Conservation (phyloP, 352 stramenopile species). For the Hyaloperonospora arabidopsidis region DNA sequence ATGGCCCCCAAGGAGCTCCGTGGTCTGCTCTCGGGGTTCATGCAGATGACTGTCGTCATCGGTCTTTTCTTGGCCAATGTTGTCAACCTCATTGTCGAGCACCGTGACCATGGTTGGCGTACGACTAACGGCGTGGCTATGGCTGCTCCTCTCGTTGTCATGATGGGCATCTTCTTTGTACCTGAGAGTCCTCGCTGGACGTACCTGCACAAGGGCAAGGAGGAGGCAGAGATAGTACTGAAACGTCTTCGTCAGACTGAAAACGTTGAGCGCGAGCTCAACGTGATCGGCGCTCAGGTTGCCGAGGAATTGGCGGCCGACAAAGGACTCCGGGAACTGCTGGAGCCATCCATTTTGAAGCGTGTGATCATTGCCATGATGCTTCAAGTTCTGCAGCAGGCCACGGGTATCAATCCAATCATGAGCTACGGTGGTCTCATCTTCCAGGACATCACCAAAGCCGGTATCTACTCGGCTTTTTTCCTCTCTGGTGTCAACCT, state of each 20-base stretch:
- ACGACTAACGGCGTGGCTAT: constrained; percentile 33
- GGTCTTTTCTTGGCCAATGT: constrained; percentile 29
- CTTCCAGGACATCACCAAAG: constrained; percentile 31
- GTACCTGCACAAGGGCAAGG: constrained; percentile 38
- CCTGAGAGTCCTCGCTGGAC: constrained; percentile 46
- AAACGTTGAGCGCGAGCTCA: constrained; percentile 23
- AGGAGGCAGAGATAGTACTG: constrained; percentile 29
- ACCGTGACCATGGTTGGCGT: constrained; percentile 28
- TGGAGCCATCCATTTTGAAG: constrained; percentile 20
- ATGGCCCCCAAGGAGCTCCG: constrained; percentile 27
- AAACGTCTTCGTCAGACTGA: constrained; percentile 22
- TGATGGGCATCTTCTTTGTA: constrained; percentile 36
- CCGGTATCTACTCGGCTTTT: constrained; percentile 21
- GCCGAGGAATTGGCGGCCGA: constrained; percentile 17
- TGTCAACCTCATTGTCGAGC: constrained; percentile 28
- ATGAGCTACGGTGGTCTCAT: constrained; percentile 21
- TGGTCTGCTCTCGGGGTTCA: constrained; percentile 28
- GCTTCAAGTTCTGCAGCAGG: constrained; percentile 36
- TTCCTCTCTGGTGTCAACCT: constrained; percentile 13
- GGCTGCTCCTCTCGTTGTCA: constrained; percentile 26
- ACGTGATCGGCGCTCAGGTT: constrained; percentile 29
- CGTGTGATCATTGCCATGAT: constrained; percentile 27
- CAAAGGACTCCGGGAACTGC: constrained; percentile 23
- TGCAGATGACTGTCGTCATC: constrained; percentile 30
- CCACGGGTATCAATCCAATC: constrained; percentile 34